Evolutionary conservation across 2,329 filamentous ascomycete genomes (phyloP).

Genomic region (Penicillium freii): DNA sequence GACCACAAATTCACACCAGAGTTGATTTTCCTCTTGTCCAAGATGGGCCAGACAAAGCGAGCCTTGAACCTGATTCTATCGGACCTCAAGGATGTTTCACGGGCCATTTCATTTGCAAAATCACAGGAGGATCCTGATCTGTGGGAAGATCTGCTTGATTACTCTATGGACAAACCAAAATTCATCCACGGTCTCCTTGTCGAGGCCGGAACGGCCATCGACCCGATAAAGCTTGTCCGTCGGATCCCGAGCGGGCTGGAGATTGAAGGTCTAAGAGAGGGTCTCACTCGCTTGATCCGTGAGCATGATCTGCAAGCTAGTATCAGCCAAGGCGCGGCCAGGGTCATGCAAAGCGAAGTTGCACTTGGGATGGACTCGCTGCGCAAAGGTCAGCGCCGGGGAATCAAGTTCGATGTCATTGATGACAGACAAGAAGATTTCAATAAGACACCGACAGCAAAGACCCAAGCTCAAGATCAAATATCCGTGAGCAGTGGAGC

Average conservation of each 20-base stretch:
- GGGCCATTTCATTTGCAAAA: conserved; percentile 92
- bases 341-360: conserved; percentile 84
- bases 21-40: conserved; percentile 92
- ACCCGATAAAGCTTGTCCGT: conserved; percentile 84
- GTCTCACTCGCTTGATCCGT: conserved; percentile 84
- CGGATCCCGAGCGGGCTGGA: conserved; percentile 91
- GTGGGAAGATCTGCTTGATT: conserved; percentile 91
- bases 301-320: conserved; percentile 95
- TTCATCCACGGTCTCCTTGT: conserved; percentile 92
- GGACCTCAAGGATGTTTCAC: conserved; percentile 83
- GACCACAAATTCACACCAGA: conserved; percentile 78
- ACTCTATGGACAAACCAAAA: conserved; percentile 94
- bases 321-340: conserved; percentile 85
- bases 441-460: conserved; percentile 16
- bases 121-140: conserved; percentile 87
- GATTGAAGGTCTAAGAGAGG: conserved; percentile 85
- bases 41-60: conserved; percentile 89
- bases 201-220: conserved; percentile 89
- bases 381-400: conserved; percentile 74
- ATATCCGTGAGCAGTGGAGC: conserved; percentile 10
- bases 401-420: conserved; percentile 82
- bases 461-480: conserved; percentile 13
- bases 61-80: conserved; percentile 92
- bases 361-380: conserved; percentile 77
- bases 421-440: conserved; percentile 19